Conservation (phyloP, 202 grass and related monocot species). For the Schoenoplectus triqueter region DNA sequence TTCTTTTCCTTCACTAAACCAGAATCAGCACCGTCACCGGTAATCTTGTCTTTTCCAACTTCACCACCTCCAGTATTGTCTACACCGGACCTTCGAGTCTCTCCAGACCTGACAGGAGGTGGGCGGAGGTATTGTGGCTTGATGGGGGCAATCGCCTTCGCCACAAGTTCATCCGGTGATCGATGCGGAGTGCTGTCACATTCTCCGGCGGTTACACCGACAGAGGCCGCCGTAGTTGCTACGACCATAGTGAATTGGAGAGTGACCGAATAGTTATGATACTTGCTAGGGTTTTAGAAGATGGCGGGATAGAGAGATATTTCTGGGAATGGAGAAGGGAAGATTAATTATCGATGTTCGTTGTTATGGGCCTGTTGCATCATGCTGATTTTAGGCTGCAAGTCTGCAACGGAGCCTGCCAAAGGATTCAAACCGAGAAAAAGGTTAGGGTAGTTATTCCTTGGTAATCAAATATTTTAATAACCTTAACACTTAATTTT, state of each 20-base stretch:
- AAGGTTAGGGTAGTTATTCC: too few species aligned
- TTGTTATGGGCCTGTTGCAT: neutral
- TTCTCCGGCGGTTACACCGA: neutral
- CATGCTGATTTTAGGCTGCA: neutral
- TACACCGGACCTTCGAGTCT: slow-evolving; percentile 43
- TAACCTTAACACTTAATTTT: too few species aligned
- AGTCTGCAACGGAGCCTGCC: neutral
- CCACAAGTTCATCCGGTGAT: slow-evolving; percentile 71
- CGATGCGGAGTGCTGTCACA: neutral
- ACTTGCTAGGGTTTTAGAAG: slow-evolving; percentile 13
- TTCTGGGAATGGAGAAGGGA: neutral
- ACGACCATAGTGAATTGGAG: slow-evolving; percentile 40
- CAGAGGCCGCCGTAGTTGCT: slow-evolving; percentile 36
- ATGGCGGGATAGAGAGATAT: slow-evolving; percentile 16
- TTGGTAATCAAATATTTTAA: too few species aligned
- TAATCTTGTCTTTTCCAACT: slow-evolving; percentile 35
- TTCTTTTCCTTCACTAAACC: slow-evolving; percentile 68
- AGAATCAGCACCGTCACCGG: neutral
- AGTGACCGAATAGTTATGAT: neutral
- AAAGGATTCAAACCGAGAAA: neutral
- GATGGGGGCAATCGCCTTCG: slow-evolving; percentile 70
- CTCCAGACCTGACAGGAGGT: slow-evolving; percentile 56
- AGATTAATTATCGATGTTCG: neutral
- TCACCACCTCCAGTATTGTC: slow-evolving; percentile 19
- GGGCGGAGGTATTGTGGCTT: slow-evolving; percentile 73